Percentiles rank a stretch among this genome's conserved stretches.
Evolutionary conservation across 805 yeast genomes (phyloP).

Genomic region (Wickerhamiella occidentalis): DNA sequence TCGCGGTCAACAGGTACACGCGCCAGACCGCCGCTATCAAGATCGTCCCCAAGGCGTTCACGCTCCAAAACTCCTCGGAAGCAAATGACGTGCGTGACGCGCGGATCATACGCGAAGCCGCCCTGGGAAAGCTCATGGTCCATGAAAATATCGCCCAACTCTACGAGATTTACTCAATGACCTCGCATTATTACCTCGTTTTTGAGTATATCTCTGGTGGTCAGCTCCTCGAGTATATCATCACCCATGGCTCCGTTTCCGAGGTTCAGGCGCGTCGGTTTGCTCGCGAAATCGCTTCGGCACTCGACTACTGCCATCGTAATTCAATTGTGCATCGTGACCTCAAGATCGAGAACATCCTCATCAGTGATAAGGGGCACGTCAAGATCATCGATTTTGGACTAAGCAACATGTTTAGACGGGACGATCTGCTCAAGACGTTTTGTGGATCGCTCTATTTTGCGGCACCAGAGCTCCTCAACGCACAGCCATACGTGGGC

Average conservation of each 20-base stretch:
- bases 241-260: conserved; percentile 86
- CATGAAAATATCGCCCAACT: conserved; percentile 88
- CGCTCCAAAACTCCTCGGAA: conserved; percentile 31
- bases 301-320: conserved; percentile 84
- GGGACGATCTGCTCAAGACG: conserved; percentile 63
- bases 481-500: conserved; percentile 85
- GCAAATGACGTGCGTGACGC: conserved; percentile 75
- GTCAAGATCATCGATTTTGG: conserved; percentile 96
- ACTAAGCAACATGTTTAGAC: conserved; percentile 71
- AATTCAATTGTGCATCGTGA: conserved; percentile 96
- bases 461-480: conserved; percentile 94
- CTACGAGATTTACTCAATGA: conserved; percentile 91
- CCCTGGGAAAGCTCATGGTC: conserved; percentile 74
- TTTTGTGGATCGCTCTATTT: conserved; percentile 95
- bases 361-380: conserved; percentile 88
- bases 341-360: conserved; percentile 87
- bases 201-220: conserved; percentile 97
- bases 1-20: conserved; percentile 76
- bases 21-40: conserved; percentile 70
- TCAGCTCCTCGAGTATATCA: conserved; percentile 92
- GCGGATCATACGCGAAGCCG: conserved; percentile 90
- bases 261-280: conserved; percentile 91
- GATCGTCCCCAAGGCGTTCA: conserved; percentile 82
- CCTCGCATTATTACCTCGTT: conserved; percentile 91
- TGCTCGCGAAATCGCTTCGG: conserved; percentile 88